These are phyloP conservation scores for Daldinia grandis DNA, from an alignment of 495 filamentous ascomycete genomes.

Conservation along the genomic window DNA sequence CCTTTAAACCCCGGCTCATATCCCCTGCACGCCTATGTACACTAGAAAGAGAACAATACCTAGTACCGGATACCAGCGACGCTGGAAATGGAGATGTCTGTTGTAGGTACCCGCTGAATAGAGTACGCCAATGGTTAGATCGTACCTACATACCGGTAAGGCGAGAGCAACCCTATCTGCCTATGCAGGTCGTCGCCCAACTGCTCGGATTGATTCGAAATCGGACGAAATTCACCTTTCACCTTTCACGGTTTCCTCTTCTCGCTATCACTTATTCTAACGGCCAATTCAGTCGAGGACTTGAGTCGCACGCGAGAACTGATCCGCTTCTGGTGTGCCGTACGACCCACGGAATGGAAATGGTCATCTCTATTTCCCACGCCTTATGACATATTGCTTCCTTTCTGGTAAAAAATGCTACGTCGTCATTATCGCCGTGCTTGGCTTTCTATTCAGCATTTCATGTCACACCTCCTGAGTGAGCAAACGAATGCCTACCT, in stretches of 20 bases:
- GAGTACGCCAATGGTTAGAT: constrained; percentile 26
- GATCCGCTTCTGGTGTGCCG: constrained; percentile 17
- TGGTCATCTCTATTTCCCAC: constrained; percentile 11
- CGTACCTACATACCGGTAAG: constrained; percentile 20
- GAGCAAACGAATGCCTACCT: constrained; percentile 29
- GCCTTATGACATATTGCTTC: constrained; percentile 20
- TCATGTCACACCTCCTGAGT: constrained; percentile 23
- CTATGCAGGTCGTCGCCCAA: constrained; percentile 35
- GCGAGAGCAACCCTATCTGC: constrained; percentile 9
- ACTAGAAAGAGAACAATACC: constrained; percentile 13
- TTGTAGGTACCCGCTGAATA: constrained; percentile 38
- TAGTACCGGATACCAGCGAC: constrained; percentile 2
- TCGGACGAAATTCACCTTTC: constrained; percentile 6
- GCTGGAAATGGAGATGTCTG: constrained; percentile 15
- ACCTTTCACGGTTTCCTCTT: constrained; percentile 1
- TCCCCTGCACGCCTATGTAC: constrained; percentile 13
- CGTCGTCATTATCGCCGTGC: constrained; percentile 1
- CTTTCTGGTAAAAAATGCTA: neutral
- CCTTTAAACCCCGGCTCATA: constrained; percentile 22
- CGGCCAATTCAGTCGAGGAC: neutral
- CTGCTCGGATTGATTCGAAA: constrained; percentile 24
- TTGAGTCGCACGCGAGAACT: constrained; percentile 20
- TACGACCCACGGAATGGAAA: constrained; percentile 6
- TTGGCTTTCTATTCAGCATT: constrained; percentile 12
- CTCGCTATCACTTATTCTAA: constrained; percentile 13